These are phyloP conservation scores for Alternaria triticina DNA, from an alignment of 2,329 filamentous ascomycete species.

Conservation along the genomic window DNA sequence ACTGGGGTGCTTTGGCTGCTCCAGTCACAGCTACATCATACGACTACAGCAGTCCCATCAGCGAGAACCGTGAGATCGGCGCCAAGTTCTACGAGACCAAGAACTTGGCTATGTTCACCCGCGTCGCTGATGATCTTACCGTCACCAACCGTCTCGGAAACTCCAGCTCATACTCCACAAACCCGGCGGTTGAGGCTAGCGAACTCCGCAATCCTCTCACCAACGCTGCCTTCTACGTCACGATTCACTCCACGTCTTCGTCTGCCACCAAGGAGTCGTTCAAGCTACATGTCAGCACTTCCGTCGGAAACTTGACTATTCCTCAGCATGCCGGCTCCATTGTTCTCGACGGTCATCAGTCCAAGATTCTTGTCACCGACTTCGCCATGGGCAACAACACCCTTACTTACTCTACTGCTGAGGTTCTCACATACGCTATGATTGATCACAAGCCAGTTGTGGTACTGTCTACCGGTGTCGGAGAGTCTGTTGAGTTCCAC, in stretches of 20 bases:
- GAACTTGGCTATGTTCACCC: slow-evolving; percentile 65
- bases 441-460: slow-evolving; percentile 47
- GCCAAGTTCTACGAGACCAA: slow-evolving; percentile 70
- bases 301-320: slow-evolving; percentile 60
- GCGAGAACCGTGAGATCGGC: slow-evolving; percentile 63
- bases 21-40: slow-evolving; percentile 67
- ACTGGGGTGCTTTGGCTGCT: slow-evolving; percentile 65
- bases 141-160: slow-evolving; percentile 60
- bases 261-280: slow-evolving; percentile 60
- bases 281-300: slow-evolving; percentile 63
- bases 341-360: slow-evolving; percentile 65
- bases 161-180: slow-evolving; percentile 59
- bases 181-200: slow-evolving; percentile 59
- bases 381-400: slow-evolving; percentile 62
- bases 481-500: slow-evolving; percentile 52
- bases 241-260: slow-evolving; percentile 61
- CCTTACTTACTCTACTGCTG: slow-evolving; percentile 61
- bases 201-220: slow-evolving; percentile 67
- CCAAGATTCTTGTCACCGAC: slow-evolving; percentile 68
- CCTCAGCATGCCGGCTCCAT: slow-evolving; percentile 59
- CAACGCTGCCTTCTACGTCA: slow-evolving; percentile 65
- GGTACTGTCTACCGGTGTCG: slow-evolving; percentile 49
- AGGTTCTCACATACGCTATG: slow-evolving; percentile 56
- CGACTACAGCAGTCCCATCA: slow-evolving; percentile 68
- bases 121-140: slow-evolving; percentile 63